Evolutionary conservation across 108 stramenopile genomes (phyloP).

Genomic region (Discostella pseudostelligera): DNA sequence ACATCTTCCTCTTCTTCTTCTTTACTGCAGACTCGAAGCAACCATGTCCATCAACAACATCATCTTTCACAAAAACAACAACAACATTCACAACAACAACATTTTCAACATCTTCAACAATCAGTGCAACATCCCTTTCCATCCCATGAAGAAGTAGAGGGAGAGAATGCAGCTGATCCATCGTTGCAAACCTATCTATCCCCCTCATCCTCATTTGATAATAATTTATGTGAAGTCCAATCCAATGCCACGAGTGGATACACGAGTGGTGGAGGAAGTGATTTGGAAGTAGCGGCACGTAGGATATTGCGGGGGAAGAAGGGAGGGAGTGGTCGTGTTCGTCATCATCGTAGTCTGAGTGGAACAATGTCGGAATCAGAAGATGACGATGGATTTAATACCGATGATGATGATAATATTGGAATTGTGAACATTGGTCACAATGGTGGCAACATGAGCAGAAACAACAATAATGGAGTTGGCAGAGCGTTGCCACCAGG

Average conservation of each 20-base stretch:
- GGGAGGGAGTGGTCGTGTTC: neutral
- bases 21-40: neutral
- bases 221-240: neutral
- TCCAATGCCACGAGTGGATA: conserved; percentile 15
- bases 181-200: neutral
- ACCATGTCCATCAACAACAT: neutral
- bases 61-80: neutral
- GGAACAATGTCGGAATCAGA: neutral
- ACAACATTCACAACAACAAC: conserved; percentile 4
- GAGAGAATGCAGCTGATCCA: conserved; percentile 3
- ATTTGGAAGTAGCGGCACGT: conserved; percentile 36
- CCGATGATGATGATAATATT: neutral
- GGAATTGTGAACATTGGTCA: neutral
- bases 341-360: neutral
- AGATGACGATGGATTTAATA: neutral
- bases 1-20: neutral
- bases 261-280: conserved; percentile 4
- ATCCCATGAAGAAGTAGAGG: neutral
- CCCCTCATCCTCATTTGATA: neutral
- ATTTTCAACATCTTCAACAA: neutral
- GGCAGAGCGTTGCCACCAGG: conserved; percentile 16
- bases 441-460: neutral
- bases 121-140: neutral
- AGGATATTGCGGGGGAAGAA: conserved; percentile 24
- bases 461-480: conserved; percentile 1